Percentiles rank a stretch among this genome's conserved stretches.
Conservation (phyloP, 2,329 filamentous ascomycete species). For the Cercospora sp. region DNA sequence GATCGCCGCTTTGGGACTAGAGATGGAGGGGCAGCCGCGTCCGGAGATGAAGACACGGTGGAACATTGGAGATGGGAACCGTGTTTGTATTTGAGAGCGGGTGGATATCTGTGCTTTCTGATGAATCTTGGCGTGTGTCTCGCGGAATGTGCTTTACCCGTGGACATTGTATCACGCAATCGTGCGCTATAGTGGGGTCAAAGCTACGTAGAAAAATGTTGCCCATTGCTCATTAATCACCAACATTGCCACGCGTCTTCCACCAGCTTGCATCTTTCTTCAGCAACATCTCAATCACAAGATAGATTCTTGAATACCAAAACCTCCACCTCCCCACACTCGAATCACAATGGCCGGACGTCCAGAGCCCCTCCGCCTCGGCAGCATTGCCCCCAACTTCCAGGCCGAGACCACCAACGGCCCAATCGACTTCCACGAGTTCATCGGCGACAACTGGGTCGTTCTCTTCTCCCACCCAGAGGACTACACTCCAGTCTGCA, state of each 20-base stretch:
- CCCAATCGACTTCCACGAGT: conserved; percentile 70
- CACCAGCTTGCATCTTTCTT: background rate
- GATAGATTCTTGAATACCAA: background rate
- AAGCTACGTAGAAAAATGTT: conserved; percentile 8
- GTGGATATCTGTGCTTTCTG: background rate
- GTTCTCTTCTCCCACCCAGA: conserved; percentile 71
- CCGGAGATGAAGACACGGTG: background rate
- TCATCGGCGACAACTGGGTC: conserved; percentile 69
- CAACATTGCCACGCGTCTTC: conserved; percentile 5
- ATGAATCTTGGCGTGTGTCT: too few species aligned
- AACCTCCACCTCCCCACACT: conserved; percentile 16
- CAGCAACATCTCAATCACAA: background rate
- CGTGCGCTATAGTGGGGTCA: conserved; percentile 5
- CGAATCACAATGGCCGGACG: conserved; percentile 10
- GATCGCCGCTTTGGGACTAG: background rate
- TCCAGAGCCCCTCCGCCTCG: conserved; percentile 58
- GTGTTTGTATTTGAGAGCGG: too few species aligned
- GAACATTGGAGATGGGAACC: background rate
- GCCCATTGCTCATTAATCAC: conserved; percentile 7
- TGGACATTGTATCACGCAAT: conserved; percentile 8
- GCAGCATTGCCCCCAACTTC: conserved; percentile 69
- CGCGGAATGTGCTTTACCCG: background rate
- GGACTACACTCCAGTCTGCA: conserved; percentile 62
- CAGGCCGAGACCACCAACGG: conserved; percentile 66
- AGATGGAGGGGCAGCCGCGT: background rate